Base-by-base conservation (phyloP, 192 early-diverging fungal genomes). In the Phycomyces blakesleeanus region DNA sequence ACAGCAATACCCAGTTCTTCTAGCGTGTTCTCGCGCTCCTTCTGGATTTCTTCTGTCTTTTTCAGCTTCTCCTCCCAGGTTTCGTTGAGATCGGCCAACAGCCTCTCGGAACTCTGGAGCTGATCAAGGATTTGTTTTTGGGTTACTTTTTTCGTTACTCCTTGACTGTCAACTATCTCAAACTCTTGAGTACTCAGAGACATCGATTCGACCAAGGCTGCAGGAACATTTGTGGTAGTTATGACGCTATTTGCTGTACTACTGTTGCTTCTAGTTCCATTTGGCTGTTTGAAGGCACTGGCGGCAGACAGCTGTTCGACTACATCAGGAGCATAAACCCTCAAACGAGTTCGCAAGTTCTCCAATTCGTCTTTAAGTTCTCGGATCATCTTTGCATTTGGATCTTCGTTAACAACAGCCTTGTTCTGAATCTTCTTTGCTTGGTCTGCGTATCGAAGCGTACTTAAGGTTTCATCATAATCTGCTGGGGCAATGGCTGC, bases 381-480 rank as follows among this genome's bases (percentile, higher is more conserved):
- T 42, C 89, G 83, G 57, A 97, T 87, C 16, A 93, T 74, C 55
- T 81, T 87, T 14, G 82, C 84, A 42, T 88, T 87, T 0, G 91
- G 89, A 57, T 94, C 91, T 71, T 97, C 93, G 67, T 97, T 97
- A 51, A 97, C 87, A 0, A 91, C 81, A 7, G 93, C 92, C 72
- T 88, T 88, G 69, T 95, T 97, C 66, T 93, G 85, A 70, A 97
- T 93, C 51, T 81, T 83, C 72, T 94, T 95, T 18, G 93, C 95
- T 37, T 93, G 85, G 62, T 95, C 91, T 0, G 91, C 93, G 64
- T 94, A 97, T 21, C 95, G 81, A 24, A 97, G 77, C 6, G 95
- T 97, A 64, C 83, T 89, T 6, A 93, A 78, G 15, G 91, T 87
- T 74, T 93, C 91, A 42, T 83, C 79, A 49, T 87, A 89, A 55